Evolutionary conservation across 73 alveolate genomes (phyloP).

Genomic region (Symbiodinium natans): DNA sequence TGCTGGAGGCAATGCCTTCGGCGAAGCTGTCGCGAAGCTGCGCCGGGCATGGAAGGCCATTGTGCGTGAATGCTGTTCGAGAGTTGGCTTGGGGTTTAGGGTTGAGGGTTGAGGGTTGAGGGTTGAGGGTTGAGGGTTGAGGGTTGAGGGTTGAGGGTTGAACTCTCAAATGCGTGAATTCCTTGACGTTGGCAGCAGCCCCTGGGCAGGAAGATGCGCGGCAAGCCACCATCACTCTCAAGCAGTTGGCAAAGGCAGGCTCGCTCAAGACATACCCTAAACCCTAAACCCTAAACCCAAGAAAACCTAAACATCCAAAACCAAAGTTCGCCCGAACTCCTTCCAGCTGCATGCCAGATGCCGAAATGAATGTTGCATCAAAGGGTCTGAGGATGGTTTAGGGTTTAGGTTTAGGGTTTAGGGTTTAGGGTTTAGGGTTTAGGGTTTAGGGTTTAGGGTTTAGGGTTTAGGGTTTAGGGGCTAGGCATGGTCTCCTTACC

Average conservation of each 20-base stretch:
- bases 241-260: slow-evolving; percentile 14
- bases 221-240: neutral
- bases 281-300: too few species aligned
- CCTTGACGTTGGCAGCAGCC: too few species aligned
- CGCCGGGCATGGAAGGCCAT: neutral
- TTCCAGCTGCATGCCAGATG: too few species aligned
- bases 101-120: neutral
- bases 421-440: neutral
- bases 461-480: too few species aligned
- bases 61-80: neutral
- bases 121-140: neutral
- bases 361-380: too few species aligned
- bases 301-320: too few species aligned
- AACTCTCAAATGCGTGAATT: too few species aligned
- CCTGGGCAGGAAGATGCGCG: neutral
- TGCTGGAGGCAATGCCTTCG: neutral
- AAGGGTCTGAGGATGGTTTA: neutral
- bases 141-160: too few species aligned
- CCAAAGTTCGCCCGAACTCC: too few species aligned
- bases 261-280: too few species aligned
- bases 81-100: neutral
- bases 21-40: neutral
- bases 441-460: too few species aligned
- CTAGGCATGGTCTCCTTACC: too few species aligned
- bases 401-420: neutral